Evolutionary conservation across 164 flowering plant species (phyloP).

Genomic region (Houttuynia cordata): DNA sequence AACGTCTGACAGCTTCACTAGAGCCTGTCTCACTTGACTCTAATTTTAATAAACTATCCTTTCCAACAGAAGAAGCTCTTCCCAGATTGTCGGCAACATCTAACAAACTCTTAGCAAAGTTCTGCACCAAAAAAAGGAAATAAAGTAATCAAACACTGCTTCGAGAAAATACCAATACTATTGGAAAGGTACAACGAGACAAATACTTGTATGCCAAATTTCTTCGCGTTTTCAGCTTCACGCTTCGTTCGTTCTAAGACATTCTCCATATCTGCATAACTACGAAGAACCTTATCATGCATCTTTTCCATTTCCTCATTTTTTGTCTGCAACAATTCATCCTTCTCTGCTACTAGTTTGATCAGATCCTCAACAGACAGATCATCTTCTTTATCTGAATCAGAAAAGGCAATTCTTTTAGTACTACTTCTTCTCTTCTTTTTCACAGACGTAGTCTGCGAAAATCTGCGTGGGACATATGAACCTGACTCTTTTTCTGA

Average conservation of each 20-base stretch:
- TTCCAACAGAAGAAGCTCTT: conserved; percentile 81
- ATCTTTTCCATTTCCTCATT: conserved; percentile 45
- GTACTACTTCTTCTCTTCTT: conserved; percentile 26
- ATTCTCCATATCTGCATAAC: conserved; percentile 83
- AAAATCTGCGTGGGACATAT: conserved; percentile 15
- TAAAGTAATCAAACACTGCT: not conserved
- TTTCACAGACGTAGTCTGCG: conserved; percentile 15
- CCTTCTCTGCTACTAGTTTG: conserved; percentile 71
- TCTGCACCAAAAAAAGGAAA: conserved; percentile 30
- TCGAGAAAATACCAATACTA: not conserved
- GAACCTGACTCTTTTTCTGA: conserved; percentile 37
- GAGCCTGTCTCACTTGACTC: conserved; percentile 42
- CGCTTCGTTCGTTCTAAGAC: conserved; percentile 71
- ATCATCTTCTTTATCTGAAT: conserved; percentile 68
- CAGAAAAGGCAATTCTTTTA: conserved; percentile 53
- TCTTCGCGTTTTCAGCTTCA: conserved; percentile 76
- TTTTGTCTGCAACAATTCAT: conserved; percentile 43
- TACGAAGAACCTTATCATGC: conserved; percentile 72
- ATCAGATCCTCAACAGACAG: conserved; percentile 58
- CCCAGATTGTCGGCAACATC: conserved; percentile 93
- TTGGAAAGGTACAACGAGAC: not conserved
- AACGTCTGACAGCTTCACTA: conserved; percentile 55
- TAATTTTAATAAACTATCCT: conserved; percentile 66
- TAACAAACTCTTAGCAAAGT: conserved; percentile 68
- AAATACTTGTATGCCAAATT: conserved; percentile 81